Conservation (phyloP, 2,329 filamentous ascomycete genomes). For the Incumbomyces delicatus region DNA sequence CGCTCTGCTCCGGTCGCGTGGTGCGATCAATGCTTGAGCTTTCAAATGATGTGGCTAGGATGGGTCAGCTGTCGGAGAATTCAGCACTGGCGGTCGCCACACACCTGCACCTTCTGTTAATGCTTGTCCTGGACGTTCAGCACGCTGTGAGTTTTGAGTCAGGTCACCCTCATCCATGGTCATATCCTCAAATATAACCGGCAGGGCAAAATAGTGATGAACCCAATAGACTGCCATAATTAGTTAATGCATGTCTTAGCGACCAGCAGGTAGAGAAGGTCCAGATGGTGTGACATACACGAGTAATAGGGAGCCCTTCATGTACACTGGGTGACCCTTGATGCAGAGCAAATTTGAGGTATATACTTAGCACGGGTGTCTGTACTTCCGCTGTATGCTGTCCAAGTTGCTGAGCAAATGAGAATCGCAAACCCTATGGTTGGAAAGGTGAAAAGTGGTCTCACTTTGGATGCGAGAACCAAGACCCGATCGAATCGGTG, state of each 20-base stretch:
- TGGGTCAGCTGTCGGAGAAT: neutral
- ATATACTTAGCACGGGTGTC: conserved; percentile 1
- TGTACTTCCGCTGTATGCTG: neutral
- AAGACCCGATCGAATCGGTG: conserved; percentile 1
- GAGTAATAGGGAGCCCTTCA: conserved; percentile 1
- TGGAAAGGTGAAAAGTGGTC: conserved; percentile 1
- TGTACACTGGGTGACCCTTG: neutral
- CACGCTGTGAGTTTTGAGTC: conserved; percentile 7
- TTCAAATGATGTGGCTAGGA: conserved; percentile 50
- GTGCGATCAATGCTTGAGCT: conserved; percentile 45
- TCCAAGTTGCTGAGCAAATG: neutral
- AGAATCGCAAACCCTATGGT: neutral
- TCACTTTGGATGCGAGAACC: conserved; percentile 1
- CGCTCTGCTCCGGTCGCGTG: conserved; percentile 45
- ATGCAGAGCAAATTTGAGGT: conserved; percentile 1
- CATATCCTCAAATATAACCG: conserved; percentile 23
- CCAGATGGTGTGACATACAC: conserved; percentile 6
- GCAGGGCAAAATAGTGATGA: conserved; percentile 23
- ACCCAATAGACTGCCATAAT: conserved; percentile 24
- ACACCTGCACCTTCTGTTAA: conserved; percentile 1
- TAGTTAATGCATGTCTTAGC: conserved; percentile 6
- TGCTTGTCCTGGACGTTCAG: conserved; percentile 7
- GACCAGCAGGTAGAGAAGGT: conserved; percentile 1
- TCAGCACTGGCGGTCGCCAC: neutral
- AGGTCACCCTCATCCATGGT: conserved; percentile 20